A percentile compares a stretch with the other conserved stretches of the same genome.
Conservation (phyloP, 768 basidiomycete genomes). For the Leccinum uliginosum region DNA sequence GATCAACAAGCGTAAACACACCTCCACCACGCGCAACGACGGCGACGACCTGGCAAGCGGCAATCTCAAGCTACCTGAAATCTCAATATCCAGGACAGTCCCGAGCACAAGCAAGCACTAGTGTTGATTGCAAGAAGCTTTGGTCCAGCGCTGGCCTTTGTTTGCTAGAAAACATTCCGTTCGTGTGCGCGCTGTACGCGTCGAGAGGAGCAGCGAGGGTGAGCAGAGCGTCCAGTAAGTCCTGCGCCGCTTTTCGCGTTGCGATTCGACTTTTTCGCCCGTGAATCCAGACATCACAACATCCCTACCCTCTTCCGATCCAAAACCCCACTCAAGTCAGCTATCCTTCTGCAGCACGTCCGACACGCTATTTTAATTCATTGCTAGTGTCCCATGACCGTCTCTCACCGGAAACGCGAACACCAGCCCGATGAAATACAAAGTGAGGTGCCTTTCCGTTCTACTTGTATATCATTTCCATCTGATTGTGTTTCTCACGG, state of each 20-base stretch:
- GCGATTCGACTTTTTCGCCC: not conserved
- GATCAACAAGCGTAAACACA: slow-evolving; percentile 14
- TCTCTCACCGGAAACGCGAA: slow-evolving; percentile 64
- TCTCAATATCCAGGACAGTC: not conserved
- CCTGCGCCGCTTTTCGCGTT: not conserved
- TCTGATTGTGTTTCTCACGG: slow-evolving; percentile 26
- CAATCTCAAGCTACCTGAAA: not conserved
- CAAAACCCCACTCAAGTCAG: not conserved
- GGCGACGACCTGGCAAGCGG: not conserved
- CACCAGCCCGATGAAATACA: slow-evolving; percentile 62
- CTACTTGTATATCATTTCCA: not conserved
- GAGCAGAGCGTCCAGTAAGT: not conserved
- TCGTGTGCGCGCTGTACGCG: not conserved
- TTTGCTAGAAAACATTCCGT: not conserved
- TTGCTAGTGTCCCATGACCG: slow-evolving; percentile 42
- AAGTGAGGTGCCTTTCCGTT: slow-evolving; percentile 37
- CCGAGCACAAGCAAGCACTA: not conserved
- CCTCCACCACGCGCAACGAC: slow-evolving; percentile 9
- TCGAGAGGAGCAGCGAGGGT: not conserved
- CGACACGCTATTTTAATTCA: not conserved
- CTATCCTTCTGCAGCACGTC: not conserved
- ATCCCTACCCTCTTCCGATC: not conserved
- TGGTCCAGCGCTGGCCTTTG: not conserved
- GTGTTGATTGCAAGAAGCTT: not conserved
- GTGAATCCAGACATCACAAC: not conserved